phyloP scores from a whole-genome alignment of 768 basidiomycete genomes.

The Tephrocybe sp. region DNA sequence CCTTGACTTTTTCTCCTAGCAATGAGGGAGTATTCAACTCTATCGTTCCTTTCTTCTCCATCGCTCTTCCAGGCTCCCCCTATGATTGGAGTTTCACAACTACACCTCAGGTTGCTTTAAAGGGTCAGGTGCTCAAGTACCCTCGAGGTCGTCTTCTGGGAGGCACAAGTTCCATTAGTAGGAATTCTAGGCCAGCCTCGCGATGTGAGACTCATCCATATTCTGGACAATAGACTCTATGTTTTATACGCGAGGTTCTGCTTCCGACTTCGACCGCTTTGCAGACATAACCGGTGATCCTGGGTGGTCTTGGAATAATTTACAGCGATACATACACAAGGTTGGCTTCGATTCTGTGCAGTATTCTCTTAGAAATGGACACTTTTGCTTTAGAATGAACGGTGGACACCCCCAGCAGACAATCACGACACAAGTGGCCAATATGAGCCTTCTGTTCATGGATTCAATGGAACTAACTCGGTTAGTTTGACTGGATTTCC shows the following conservation, averaged over 20 bases:
- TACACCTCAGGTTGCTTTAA: conserved; percentile 19
- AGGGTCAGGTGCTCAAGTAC: conserved; percentile 16
- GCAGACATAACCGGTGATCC: conserved; percentile 23
- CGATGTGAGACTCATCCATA: background rate
- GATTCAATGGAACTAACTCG: conserved; percentile 24
- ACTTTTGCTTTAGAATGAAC: conserved; percentile 22
- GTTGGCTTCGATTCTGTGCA: background rate
- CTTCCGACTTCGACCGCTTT: conserved; percentile 27
- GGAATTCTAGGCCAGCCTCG: background rate
- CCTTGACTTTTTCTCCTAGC: conserved; percentile 6
- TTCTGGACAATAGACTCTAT: conserved; percentile 16
- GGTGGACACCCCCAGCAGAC: conserved; percentile 23
- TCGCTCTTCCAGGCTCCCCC: conserved; percentile 7
- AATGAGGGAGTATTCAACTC: conserved; percentile 18
- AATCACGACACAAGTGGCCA: conserved; percentile 27
- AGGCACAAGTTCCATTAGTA: conserved; percentile 30
- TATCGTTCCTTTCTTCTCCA: conserved; percentile 19
- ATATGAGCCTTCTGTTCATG: conserved; percentile 28
- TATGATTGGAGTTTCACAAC: conserved; percentile 33
- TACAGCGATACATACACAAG: conserved; percentile 9
- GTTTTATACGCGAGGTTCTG: conserved; percentile 24
- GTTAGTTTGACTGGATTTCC: conserved; percentile 25
- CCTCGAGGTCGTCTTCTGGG: conserved; percentile 28
- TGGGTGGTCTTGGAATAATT: conserved; percentile 29
- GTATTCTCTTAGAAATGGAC: background rate